Conservation (phyloP, 2,329 filamentous ascomycete genomes). For the Alternaria longipes region DNA sequence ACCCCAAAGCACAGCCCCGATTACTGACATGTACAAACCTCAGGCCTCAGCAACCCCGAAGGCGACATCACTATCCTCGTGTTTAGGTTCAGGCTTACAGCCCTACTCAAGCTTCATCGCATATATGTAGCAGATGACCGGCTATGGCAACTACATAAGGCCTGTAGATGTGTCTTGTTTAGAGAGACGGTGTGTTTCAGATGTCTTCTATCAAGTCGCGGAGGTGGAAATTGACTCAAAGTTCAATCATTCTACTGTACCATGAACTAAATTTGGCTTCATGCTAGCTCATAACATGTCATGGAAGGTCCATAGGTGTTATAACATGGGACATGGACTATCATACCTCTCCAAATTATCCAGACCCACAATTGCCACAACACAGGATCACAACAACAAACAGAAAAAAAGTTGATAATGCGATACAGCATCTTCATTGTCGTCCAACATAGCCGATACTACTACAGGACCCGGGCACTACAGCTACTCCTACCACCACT, state of each 20-base stretch:
- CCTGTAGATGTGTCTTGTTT: background rate
- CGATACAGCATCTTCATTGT: constrained; percentile 6
- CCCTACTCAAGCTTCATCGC: background rate
- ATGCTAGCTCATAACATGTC: background rate
- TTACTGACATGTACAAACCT: background rate
- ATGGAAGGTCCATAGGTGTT: background rate
- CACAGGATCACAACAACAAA: background rate
- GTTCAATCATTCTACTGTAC: background rate
- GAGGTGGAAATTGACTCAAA: background rate
- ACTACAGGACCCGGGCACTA: background rate
- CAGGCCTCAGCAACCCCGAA: background rate
- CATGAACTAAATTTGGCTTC: background rate
- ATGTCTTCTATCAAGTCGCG: background rate
- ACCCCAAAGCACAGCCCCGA: background rate
- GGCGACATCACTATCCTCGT: background rate
- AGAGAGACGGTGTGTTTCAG: background rate
- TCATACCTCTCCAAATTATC: background rate
- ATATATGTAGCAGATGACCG: background rate
- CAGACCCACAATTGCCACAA: background rate
- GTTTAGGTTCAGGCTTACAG: background rate
- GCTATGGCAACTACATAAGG: background rate
- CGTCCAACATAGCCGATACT: background rate
- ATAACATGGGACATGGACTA: background rate
- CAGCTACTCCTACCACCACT: background rate
- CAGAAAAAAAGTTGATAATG: background rate